Conservation (phyloP, 768 basidiomycete genomes). For the Mycena polygramma region DNA sequence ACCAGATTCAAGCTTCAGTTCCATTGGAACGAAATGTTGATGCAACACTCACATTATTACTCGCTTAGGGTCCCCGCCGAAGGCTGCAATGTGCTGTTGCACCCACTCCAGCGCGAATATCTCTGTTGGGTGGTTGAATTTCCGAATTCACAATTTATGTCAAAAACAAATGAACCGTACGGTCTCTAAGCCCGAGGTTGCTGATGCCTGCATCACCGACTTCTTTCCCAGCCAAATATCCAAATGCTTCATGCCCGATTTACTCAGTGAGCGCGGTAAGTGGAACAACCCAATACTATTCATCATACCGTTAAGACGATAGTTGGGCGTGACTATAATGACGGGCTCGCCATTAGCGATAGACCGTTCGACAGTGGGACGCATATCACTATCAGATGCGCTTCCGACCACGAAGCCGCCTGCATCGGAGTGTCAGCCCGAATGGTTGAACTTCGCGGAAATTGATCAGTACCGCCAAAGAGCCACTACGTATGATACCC, state of each 20-base stretch:
- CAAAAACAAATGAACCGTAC: background rate
- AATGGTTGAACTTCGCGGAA: background rate
- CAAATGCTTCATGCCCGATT: constrained; percentile 6
- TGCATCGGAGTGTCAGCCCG: constrained; percentile 13
- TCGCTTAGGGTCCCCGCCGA: constrained; percentile 67
- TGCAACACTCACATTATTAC: constrained; percentile 59
- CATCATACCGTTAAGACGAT: constrained; percentile 4
- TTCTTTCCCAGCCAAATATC: constrained; percentile 15
- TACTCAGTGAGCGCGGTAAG: background rate
- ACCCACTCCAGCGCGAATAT: constrained; percentile 66
- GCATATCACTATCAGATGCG: constrained; percentile 38
- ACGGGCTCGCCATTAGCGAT: constrained; percentile 46
- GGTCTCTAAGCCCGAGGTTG: constrained; percentile 21
- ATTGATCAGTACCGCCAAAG: constrained; percentile 41
- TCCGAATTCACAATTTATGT: background rate
- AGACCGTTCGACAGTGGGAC: constrained; percentile 46
- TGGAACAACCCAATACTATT: no score
- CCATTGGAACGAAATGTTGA: no score
- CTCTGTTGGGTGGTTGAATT: constrained; percentile 39
- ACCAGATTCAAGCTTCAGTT: background rate
- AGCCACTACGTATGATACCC: constrained; percentile 44
- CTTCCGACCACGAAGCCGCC: constrained; percentile 51
- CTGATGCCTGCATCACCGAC: constrained; percentile 8
- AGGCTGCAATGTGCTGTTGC: constrained; percentile 64
- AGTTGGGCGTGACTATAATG: background rate